Evolutionary conservation across 495 filamentous ascomycete species (phyloP), one percentile per base, ranked within the genome.

Genomic region (Elaphomyces granulatus): DNA sequence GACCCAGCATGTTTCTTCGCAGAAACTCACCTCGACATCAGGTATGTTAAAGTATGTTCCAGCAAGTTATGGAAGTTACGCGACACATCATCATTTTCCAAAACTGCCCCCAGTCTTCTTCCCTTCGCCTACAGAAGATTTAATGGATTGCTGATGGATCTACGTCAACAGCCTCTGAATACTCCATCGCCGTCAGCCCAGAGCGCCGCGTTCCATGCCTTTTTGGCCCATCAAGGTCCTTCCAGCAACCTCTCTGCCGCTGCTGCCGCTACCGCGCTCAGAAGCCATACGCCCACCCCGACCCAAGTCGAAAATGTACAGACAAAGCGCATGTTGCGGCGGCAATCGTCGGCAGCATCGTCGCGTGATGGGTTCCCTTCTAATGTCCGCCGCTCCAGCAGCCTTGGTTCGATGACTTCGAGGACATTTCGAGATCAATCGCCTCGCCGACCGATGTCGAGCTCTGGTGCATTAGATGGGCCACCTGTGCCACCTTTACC

Each of bases 231-330:
- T 49, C 71, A 72, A 59, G 60, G 74, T 28, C 74, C 77, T 36
- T 73, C 73, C 51, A 67, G 48, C 41, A 75, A 72, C 30, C 70
- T 94, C 20, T 90, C 87, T 15, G 77, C 78, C 20, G 81, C 87
- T 4, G 87, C 87, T 6, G 87, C 87, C 2, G 84, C 84, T 7
- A 76, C 87, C 15, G 87, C 87, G 15, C 66, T 94, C 32, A 75
- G 80, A 40, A 81, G 78, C 32, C 75, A 77, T 46, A 76, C 84
- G 4, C 74, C 75, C 20, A 78, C 80, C 19, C 87, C 87, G 32
- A 83, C 74, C 10, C 69, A 71, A 15, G 78, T 93, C 30, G 83
- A 75, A 49, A 73, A 87, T 61, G 74, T 92, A 20, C 76, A 87
- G 56, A 93, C 87, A 0, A 93, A 86, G 57, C 81, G 87, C 40